Evolutionary conservation across 495 filamentous ascomycete genomes (phyloP), one percentile per base, ranked within the genome.

Genomic region (Xylaria castorea): DNA sequence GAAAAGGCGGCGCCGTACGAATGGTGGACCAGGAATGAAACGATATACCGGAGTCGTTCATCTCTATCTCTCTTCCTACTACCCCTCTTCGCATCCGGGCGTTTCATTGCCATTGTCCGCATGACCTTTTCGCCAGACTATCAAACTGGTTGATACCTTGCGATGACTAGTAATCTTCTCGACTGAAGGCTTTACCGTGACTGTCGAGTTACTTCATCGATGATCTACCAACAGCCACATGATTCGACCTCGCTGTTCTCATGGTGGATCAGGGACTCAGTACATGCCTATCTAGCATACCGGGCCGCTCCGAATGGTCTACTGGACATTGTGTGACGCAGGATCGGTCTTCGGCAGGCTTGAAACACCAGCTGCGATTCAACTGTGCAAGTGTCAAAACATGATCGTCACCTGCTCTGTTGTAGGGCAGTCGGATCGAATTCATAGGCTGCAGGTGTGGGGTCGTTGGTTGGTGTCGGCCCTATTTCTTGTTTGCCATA

Each of bases 1-100:
- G 77, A 51, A 83, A 81, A 48, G 79, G 80, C 27, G 73, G 80
- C 32, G 69, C 67, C 30, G 74, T 83, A 57, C 75, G 81, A 60
- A 65, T 83, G 25, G 80, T 83, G n/a, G 76, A 72, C 36, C 62
- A 60, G 34, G 70, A 72, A 71, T 25, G 11, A 12, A 25, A 42
- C 53, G 42, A 40, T 53, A 46, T 5, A 50, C 20, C 22, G 3
- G 64, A 36, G 18, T 50, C 3, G 7, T n/a, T 48, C 9, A 40
- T 27, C 40, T 6, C n/a, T 11, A 50, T 66, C 42, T 30, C 40
- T 30, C n/a, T 9, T 48, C 42, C 27, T 12, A 25, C 25, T 32
- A 65, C 25, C 5, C 3, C 32, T 30, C 62, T 44, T 48, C 62
- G 62, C 6, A 46, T n/a, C 14, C 3, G 34, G n/a, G 42, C 38